Base-by-base conservation (phyloP, 2,329 filamentous ascomycete species). In the Fusarium dlaminii region DNA sequence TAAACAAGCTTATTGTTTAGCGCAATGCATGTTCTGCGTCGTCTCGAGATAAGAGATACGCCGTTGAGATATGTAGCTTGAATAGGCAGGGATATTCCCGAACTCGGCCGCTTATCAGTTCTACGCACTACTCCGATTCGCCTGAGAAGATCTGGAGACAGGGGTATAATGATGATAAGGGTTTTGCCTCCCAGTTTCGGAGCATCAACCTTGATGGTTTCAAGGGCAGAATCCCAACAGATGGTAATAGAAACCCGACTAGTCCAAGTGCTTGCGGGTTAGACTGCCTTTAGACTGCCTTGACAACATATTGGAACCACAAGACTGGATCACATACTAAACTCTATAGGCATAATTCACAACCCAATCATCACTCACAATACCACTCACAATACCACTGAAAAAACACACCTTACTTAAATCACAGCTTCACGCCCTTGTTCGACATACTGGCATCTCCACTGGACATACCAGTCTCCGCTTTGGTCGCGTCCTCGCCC, bases 131-230 rank as follows among this genome's bases (percentile, higher is more conserved):
- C 51, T 27, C 51, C n/a, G 49, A 52, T 37, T 51, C 6, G 51
- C 9, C 1, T 6, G 18, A 9, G 8, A 37, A n/a, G 10, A 4
- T 4, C 5, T 0, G 10, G 3, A 2, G 5, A 29, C 51, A 37
- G 18, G 24, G 49, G 18, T 3, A 29, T 6, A 2, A 3, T 0
- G 5, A 13, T 3, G 51, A 37, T 37, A 37, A 22, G 4, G 49
- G 18, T 10, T 22, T 22, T 10, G 3, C 11, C 30, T 54, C 49
- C n/a, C 2, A 12, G 12, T 12, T 27, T 22, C 18, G 32, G 49
- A 54, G 24, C 9, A 54, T 4, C 18, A 51, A 14, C 12, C 29
- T n/a, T 10, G 48, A 51, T 51, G 15, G 17, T 32, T 24, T 3
- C 20, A 51, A 24, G 3, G 48, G 15, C 8, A 34, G 11, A 34